Conservation (phyloP, 2,329 filamentous ascomycete species). For the Corinectria fuckeliana region DNA sequence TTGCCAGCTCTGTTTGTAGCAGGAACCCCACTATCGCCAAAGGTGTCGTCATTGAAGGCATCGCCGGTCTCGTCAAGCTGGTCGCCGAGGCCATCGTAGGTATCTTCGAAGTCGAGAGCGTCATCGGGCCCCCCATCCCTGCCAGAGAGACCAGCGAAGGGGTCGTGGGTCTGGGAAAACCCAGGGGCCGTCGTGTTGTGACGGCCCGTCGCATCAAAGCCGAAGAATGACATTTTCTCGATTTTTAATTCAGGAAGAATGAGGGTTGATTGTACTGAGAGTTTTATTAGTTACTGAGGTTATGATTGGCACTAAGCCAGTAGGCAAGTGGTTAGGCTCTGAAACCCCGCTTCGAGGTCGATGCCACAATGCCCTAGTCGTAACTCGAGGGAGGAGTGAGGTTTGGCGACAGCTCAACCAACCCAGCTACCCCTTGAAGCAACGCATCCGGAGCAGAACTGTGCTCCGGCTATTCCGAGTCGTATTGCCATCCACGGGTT, state of each 20-base stretch:
- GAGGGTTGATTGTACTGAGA: slow-evolving; percentile 32
- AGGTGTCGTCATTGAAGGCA: slow-evolving; percentile 96
- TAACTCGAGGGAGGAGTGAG: background rate
- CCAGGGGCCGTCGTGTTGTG: slow-evolving; percentile 75
- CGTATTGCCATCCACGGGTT: background rate
- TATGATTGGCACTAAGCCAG: slow-evolving; percentile 1
- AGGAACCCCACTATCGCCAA: slow-evolving; percentile 58
- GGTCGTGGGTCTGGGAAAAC: slow-evolving; percentile 84
- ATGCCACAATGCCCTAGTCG: slow-evolving; percentile 11
- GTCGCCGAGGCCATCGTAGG: slow-evolving; percentile 93
- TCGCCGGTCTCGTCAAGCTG: slow-evolving; percentile 91
- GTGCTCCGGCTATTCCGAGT: background rate
- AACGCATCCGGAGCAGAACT: background rate
- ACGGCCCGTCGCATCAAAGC: slow-evolving; percentile 72
- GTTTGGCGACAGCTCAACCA: background rate
- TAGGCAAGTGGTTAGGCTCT: slow-evolving; percentile 8
- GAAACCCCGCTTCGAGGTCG: slow-evolving; percentile 7
- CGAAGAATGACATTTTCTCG: slow-evolving; percentile 84
- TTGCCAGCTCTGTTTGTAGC: slow-evolving; percentile 70
- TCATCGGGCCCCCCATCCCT: slow-evolving; percentile 65
- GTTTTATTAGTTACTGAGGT: slow-evolving; percentile 28
- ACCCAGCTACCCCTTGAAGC: background rate
- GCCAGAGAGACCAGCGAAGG: slow-evolving; percentile 82
- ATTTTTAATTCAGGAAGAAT: slow-evolving; percentile 29
- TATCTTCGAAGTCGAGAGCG: slow-evolving; percentile 86